Evolutionary conservation across 768 basidiomycete genomes (phyloP).

Genomic region (Boletus rex-veris): DNA sequence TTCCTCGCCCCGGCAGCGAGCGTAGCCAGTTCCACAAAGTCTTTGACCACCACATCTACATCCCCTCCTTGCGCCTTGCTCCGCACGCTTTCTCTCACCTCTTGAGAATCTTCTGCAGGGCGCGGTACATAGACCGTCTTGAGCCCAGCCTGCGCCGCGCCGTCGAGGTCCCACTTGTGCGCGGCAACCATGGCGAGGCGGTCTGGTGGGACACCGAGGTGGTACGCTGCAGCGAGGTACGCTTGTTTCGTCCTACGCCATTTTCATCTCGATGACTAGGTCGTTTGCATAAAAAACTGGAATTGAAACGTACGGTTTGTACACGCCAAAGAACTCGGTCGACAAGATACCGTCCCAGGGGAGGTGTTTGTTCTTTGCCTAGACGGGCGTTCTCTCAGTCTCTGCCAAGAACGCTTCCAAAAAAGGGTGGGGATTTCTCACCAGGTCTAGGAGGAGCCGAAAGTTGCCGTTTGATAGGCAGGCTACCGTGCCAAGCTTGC

Average conservation of each 20-base stretch:
- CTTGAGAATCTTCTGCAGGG: constrained; percentile 40
- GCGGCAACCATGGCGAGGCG: constrained; percentile 64
- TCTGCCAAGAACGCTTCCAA: background rate
- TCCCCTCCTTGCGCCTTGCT: constrained; percentile 53
- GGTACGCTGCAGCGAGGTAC: constrained; percentile 47
- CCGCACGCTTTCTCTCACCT: constrained; percentile 32
- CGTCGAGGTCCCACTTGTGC: constrained; percentile 55
- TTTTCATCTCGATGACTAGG: too few species aligned
- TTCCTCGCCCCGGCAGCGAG: constrained; percentile 17
- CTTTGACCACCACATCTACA: constrained; percentile 53
- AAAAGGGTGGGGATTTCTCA: constrained; percentile 12
- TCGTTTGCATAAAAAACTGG: too few species aligned
- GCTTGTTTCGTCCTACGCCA: constrained; percentile 39
- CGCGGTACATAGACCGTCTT: constrained; percentile 58
- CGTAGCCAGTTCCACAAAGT: constrained; percentile 47
- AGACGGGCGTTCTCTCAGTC: background rate
- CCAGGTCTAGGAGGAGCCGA: constrained; percentile 59
- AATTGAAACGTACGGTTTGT: constrained; percentile 53
- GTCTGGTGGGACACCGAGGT: constrained; percentile 43
- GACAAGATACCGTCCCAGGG: constrained; percentile 67
- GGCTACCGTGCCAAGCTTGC: constrained; percentile 47
- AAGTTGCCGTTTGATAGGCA: constrained; percentile 66
- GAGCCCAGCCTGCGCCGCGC: constrained; percentile 50
- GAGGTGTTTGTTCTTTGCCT: constrained; percentile 60
- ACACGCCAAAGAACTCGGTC: constrained; percentile 54